Evolutionary conservation across 768 basidiomycete species (phyloP), one percentile per base, ranked within the genome.

Genomic region (Trametes gibbosa): DNA sequence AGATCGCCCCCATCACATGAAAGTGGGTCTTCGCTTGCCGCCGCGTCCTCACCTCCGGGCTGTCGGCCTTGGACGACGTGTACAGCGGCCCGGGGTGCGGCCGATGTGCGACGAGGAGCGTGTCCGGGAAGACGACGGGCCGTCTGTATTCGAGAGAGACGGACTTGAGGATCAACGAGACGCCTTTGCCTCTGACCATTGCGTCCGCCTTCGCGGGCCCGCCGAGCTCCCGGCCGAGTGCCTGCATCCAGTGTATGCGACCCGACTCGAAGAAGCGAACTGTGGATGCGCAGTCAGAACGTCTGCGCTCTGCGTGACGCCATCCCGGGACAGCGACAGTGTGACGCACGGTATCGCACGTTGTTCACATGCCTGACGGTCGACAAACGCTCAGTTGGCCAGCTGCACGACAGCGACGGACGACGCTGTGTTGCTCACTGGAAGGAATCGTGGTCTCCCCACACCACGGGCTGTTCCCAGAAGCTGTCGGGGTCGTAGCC

Each of bases 371-470:
- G 89, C 68, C 89, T 91, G 51, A 17, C 47, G 13, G 40, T 25
- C n/a, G 29, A 14, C 58, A 1, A n/a, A 13, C 14, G 24, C 21
- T 14, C 1, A 17, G 21, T 45, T 10, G 14, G 21, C 39, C 24
- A n/a, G 19, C 6, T 29, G 13, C 5, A 24, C 25, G 16, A 21
- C 13, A 5, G 39, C 29, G 29, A 39, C 29, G 17, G 17, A 21
- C 17, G 37, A 14, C 5, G 16, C 4, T 13, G 37, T 39, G 37
- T 39, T 3, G 37, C 87, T 42, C 68, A 89, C 90, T 85, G 85
- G 67, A 90, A 89, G 0, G 89, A 75, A 65, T 92, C 90, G 29
- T 87, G 84, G 62, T 91, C 86, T 50, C 90, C 90, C 89, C 89
- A 91, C 0, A 79, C 84, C n/a, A 92, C 81, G 14, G 73, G 75